Percentiles rank a stretch among this genome's conserved stretches.
Conservation (phyloP, 495 filamentous ascomycete genomes). For the Aspergillus indologenus region DNA sequence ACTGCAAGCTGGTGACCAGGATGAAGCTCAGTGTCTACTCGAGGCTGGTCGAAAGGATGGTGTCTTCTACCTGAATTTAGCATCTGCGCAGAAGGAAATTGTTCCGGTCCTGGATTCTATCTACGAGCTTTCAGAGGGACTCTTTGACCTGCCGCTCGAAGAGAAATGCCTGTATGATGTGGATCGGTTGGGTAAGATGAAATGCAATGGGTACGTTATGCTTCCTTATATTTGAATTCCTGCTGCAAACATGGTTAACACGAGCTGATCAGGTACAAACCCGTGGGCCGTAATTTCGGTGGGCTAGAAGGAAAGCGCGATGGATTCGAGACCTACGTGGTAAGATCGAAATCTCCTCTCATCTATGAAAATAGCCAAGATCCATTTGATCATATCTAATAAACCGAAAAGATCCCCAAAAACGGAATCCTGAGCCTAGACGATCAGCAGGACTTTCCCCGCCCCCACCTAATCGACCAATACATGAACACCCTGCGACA, state of each 20-base stretch:
- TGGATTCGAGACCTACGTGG: not conserved
- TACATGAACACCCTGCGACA: not conserved
- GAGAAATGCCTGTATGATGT: not conserved
- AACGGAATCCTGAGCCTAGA: not conserved
- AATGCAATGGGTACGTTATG: not conserved
- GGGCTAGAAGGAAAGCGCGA: not conserved
- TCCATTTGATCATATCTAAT: no score
- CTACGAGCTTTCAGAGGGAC: not conserved
- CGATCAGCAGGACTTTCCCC: not conserved
- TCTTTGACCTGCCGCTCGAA: not conserved
- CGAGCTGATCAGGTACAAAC: not conserved
- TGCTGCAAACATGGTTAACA: not conserved
- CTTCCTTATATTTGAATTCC: not conserved
- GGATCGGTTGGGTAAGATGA: not conserved
- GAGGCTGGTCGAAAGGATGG: not conserved
- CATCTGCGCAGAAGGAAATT: not conserved
- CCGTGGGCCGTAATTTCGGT: not conserved
- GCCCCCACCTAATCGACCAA: not conserved
- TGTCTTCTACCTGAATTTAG: not conserved
- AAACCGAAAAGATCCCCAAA: not conserved
- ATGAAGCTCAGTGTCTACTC: not conserved
- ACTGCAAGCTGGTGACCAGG: not conserved
- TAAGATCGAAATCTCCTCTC: not conserved
- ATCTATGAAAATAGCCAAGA: no score
- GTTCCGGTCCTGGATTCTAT: not conserved